Evolutionary conservation across 192 early-diverging fungal species (phyloP), one percentile per base, ranked within the genome.

Genomic region (Coemansia furcata): DNA sequence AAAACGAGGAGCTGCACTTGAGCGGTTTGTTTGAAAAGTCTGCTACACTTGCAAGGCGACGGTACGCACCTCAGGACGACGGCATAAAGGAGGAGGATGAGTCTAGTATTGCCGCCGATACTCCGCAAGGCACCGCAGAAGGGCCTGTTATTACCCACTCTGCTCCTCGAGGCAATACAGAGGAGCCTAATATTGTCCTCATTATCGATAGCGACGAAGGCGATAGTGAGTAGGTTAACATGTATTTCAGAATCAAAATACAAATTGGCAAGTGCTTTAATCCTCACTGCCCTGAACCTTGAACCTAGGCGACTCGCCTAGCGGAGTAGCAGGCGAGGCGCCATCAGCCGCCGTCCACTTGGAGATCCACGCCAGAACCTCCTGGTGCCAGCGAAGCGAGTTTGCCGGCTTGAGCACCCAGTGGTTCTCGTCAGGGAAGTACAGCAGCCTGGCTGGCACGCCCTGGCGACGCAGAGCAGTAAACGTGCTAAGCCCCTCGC

Each of bases 401-500:
- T 93, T 93, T 39, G 88, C 89, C 7, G 90, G 86, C 68, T 93
- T 91, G 36, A 91, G 76, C 39, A 92, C 88, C 87, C 87, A 86
- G 72, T 87, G 86, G 77, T 89, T 89, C 67, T 93, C 91, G 63
- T 92, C 89, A 21, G 90, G 91, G 79, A 93, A 94, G 64, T 91
- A 90, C 26, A 94, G 59, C 26, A 93, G 68, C 23, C 85, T 80
- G 1, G 89, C 86, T 32, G 88, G 86, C 39, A 93, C 82, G 29
- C 86, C 83, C 65, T 85, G 88, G 37, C 91, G 86, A 54, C 91
- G 89, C 46, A 94, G 77, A 4, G 90, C 92, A 1, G 93, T 92
- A 65, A 94, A 94, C 0, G 89, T 85, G 47, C 88, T 69, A 37
- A 94, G 71, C 4, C 90, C 90, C 63, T 94, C 92, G 40, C 84